Conservation (phyloP, 106 monocot genomes). For the Dendrobium officinale region DNA sequence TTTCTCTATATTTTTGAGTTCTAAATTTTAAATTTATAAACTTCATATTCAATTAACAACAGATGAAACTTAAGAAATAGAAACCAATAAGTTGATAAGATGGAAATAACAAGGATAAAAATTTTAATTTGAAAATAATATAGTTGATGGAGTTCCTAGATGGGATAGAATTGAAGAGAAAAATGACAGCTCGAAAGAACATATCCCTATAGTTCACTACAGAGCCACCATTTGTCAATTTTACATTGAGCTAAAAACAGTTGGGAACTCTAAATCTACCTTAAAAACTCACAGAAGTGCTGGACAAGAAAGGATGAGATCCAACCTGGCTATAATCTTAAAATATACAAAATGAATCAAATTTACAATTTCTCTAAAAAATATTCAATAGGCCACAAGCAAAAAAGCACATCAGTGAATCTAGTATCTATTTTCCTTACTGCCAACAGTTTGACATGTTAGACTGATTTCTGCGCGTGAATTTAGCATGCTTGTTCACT, state of each 20-base stretch:
- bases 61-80: background rate
- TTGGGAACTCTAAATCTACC: background rate
- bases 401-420: background rate
- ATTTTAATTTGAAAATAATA: background rate
- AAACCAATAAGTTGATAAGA: background rate
- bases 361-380: background rate
- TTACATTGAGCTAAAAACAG: background rate
- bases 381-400: background rate
- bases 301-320: background rate
- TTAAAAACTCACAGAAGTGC: background rate
- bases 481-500: background rate
- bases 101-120: background rate
- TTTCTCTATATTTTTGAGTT: background rate
- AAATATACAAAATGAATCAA: background rate
- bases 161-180: background rate
- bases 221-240: background rate
- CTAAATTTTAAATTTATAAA: background rate
- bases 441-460: background rate
- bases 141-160: background rate
- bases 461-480: background rate
- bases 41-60: background rate
- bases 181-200: background rate
- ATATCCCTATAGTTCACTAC: background rate
- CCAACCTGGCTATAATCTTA: background rate
- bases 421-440: background rate